Base-by-base conservation (phyloP, 106 monocot species). In the Gastrodia elata region DNA sequence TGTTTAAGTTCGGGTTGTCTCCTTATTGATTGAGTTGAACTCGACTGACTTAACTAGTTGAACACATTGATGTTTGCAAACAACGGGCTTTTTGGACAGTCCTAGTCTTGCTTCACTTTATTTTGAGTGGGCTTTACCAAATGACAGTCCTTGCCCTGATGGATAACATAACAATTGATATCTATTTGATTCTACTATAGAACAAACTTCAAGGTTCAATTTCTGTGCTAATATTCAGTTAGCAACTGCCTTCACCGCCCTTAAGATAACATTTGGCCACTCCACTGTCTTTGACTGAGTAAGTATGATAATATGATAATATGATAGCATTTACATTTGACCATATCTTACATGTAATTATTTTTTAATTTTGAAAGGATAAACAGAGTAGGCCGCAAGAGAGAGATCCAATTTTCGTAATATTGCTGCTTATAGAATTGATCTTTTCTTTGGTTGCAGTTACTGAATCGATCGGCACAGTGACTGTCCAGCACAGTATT, bases 401-500 rank as follows among this genome's bases (percentile, higher is more conserved):
- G n/a, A 38, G 36, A 5, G 16, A 3, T 67, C 4, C n/a, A 67
- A 16, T 67, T 20, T 38, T 67, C 20, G 5, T 38, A 20, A 20
- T 38, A 18, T 36, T 15, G 18, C 38, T 35, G 37, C 20, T 36
- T 37, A 36, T 36, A 36, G 67, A 22, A 67, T 67, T 38, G 37
- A 20, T 38, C n/a, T 38, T 67, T 67, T 67, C 5, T 37, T 18
- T 25, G 3, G 18, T 24, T 69, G 25, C 38, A 69, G 69, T 69
- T 40, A 22, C 69, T 69, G 25, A 49, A 39, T 44, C 73, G 64
- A 52, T 59, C 64, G 82, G 43, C 84, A 68, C 55, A 69, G 73
- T 94, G 68, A 72, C 82, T 16, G 81, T 95, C 44, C 89, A 80
- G 61, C 96, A 97, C 78, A 90, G 35, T 68, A 86, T 97, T 73